These are phyloP conservation scores for Macrophomina pseudophaseolina DNA, from an alignment of 2,329 filamentous ascomycete species.

Conservation along the genomic window DNA sequence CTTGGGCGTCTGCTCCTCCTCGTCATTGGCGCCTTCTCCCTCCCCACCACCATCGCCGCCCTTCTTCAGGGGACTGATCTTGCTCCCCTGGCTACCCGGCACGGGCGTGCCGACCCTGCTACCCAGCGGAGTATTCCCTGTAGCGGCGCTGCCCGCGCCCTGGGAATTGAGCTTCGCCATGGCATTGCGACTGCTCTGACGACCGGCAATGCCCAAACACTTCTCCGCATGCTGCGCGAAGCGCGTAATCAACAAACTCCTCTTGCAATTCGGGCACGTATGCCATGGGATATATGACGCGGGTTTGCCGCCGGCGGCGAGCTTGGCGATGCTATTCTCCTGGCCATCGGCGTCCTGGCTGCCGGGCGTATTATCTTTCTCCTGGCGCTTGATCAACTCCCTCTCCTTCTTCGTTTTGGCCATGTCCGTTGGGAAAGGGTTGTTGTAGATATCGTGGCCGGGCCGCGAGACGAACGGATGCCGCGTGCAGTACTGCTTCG, in stretches of 20 bases:
- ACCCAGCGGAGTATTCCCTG: conserved; percentile 49
- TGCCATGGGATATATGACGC: conserved; percentile 58
- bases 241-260: conserved; percentile 64
- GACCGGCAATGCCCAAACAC: conserved; percentile 62
- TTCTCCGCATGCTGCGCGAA: conserved; percentile 67
- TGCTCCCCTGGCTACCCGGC: conserved; percentile 41
- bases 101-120: conserved; percentile 50
- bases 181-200: conserved; percentile 56
- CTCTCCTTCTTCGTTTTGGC: conserved; percentile 79
- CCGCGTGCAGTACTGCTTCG: conserved; percentile 74
- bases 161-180: conserved; percentile 48
- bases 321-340: conserved; percentile 50
- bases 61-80: conserved; percentile 39
- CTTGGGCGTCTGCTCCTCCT: conserved; percentile 46
- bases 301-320: conserved; percentile 54
- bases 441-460: conserved; percentile 81
- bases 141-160: conserved; percentile 41
- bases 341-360: conserved; percentile 43
- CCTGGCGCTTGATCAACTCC: conserved; percentile 54
- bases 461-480: conserved; percentile 77
- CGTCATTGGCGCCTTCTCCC: conserved; percentile 34
- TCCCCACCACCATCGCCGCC: conserved; percentile 27
- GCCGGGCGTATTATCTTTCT: conserved; percentile 52
- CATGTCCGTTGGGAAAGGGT: conserved; percentile 76
- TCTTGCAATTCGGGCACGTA: conserved; percentile 65